A percentile compares a stretch with the other conserved stretches of the same genome.
Evolutionary conservation across 1,284 basidiomycete species (phyloP).

Genomic region (Pseudozyma hubeiensis): DNA sequence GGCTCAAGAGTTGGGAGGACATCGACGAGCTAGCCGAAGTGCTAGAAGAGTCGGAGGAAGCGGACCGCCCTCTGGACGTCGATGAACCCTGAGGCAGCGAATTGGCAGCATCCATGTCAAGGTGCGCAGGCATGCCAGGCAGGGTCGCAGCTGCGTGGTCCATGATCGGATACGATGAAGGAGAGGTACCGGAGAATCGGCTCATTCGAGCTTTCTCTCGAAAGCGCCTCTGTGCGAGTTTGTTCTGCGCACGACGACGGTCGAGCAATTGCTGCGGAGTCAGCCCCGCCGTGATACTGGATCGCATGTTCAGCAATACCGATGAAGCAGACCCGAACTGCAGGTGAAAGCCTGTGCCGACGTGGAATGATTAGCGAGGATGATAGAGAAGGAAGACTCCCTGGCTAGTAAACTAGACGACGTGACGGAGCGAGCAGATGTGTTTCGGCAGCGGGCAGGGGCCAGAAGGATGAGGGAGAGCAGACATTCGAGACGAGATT

Average conservation of each 20-base stretch:
- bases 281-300: slow-evolving; percentile 39
- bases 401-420: too few species aligned
- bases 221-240: slow-evolving; percentile 46
- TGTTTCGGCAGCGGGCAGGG: too few species aligned
- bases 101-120: slow-evolving; percentile 14
- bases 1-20: slow-evolving; percentile 32
- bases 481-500: too few species aligned
- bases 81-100: neutral
- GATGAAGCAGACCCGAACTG: neutral
- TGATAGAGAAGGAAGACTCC: neutral
- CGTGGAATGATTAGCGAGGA: neutral
- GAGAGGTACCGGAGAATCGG: slow-evolving; percentile 9
- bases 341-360: neutral
- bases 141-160: slow-evolving; percentile 10
- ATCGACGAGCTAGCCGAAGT: slow-evolving; percentile 14
- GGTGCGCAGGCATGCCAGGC: slow-evolving; percentile 11
- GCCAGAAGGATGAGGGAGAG: too few species aligned
- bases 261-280: slow-evolving; percentile 49
- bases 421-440: too few species aligned
- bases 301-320: slow-evolving; percentile 25
- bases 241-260: slow-evolving; percentile 52
- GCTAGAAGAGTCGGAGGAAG: slow-evolving; percentile 24
- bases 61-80: slow-evolving; percentile 12
- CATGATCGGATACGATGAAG: slow-evolving; percentile 5
- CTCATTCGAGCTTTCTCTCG: slow-evolving; percentile 42